A percentile compares a stretch with the other conserved stretches of the same genome.
Evolutionary conservation across 2,329 filamentous ascomycete species (phyloP).

Genomic region (Talaromyces pinophilus): DNA sequence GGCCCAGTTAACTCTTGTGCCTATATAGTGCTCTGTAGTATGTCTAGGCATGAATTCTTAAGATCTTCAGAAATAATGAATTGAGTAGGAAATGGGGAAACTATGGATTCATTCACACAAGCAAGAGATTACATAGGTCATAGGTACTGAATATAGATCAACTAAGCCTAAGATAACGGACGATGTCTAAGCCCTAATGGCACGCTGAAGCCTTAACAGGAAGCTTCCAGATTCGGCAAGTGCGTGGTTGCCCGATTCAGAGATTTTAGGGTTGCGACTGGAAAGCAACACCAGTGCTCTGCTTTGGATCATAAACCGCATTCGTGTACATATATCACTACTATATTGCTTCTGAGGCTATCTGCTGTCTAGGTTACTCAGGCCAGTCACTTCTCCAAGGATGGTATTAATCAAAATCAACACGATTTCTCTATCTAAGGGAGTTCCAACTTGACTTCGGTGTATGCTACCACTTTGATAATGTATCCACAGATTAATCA

Average conservation of each 20-base stretch:
- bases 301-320: background rate
- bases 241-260: background rate
- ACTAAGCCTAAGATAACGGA: background rate
- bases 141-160: background rate
- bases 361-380: background rate
- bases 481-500: too few species aligned
- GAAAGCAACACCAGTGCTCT: too few species aligned
- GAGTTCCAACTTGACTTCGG: too few species aligned
- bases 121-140: background rate
- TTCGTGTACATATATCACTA: background rate
- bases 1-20: background rate
- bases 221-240: background rate
- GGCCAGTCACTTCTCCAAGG: background rate
- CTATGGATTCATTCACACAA: background rate
- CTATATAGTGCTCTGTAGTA: background rate
- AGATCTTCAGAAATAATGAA: background rate
- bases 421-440: too few species aligned
- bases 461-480: too few species aligned
- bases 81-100: background rate
- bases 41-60: background rate
- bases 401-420: too few species aligned
- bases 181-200: background rate
- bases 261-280: background rate
- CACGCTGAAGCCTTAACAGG: background rate
- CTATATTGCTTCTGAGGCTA: background rate